Conservation (phyloP, 2,329 filamentous ascomycete genomes). For the Verticillium dahliae region DNA sequence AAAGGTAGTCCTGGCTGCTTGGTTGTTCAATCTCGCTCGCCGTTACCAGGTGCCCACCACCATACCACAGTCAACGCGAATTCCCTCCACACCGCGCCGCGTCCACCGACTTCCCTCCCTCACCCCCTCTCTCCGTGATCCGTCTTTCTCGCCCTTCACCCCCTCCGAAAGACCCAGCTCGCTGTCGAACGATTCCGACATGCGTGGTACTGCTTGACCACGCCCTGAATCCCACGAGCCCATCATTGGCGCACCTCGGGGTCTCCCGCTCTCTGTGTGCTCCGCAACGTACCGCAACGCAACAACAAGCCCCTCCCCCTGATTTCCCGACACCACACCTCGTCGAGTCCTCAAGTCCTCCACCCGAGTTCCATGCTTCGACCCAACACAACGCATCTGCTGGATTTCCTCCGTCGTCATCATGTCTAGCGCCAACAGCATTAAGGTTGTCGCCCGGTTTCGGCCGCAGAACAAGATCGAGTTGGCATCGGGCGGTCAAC, state of each 20-base stretch:
- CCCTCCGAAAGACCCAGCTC: neutral
- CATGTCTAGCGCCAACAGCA: slow-evolving; percentile 57
- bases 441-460: slow-evolving; percentile 95
- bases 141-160: neutral
- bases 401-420: slow-evolving; percentile 21
- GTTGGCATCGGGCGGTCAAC: slow-evolving; percentile 80
- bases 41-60: neutral
- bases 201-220: neutral
- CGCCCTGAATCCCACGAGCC: neutral
- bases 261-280: neutral
- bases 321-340: neutral
- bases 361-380: neutral
- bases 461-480: slow-evolving; percentile 95
- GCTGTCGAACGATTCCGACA: neutral
- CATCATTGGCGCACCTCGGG: neutral
- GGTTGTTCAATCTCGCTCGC: neutral
- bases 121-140: neutral
- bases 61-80: neutral
- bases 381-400: neutral
- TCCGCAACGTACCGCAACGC: neutral
- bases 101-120: neutral
- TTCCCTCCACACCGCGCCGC: neutral
- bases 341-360: neutral
- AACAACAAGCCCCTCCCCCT: neutral
- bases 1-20: neutral